Base-by-base conservation (phyloP, 192 early-diverging fungal species). In the Podila epigama region DNA sequence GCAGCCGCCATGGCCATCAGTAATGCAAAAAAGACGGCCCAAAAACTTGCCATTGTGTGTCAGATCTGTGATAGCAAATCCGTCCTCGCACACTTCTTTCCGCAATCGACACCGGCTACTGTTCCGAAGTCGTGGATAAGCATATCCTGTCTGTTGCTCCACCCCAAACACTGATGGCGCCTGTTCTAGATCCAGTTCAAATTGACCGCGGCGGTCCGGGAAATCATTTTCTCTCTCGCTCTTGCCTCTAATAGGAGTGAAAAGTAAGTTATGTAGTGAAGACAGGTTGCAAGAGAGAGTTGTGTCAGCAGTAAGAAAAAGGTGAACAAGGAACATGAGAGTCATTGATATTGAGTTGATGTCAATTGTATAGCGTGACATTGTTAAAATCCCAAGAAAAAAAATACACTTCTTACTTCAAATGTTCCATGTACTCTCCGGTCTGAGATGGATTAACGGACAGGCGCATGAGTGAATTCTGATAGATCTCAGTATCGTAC, bases 1-100 rank as follows among this genome's bases (percentile, higher is more conserved):
- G 7, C 80, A 69, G 12, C 87, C 87, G 41, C 87, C 87, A 55
- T 88, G 87, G 1, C 87, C 87, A 60, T 88, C 87, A 8, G 87
- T 84, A 22, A 88, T 66, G 27, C 82, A 82, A 62, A 85, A 88
- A 27, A 86, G 58, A 48, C 87, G 72, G 3, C 82, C 82, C 12
- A 83, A 37, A 25, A 62, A 73, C 0, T 48, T 60, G 31, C 66
- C 70, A 48, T 73, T 63, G 11, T 58, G 56, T 32, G 58, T 69
- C 51, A 86, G 40, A 55, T 88, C 87, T 27, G 82, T 59, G 15
- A 88, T 79, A 4, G 75, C 66, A 41, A 75, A 86, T n/a, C 81
- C 75, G 48, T 88, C 87, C 60, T 88, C 87, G 57, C 87, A 88
- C 13, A 81, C 60, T 3, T 66, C 62, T 29, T 88, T 88, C 2